Percentiles rank a stretch among this genome's conserved stretches.
phyloP scores from a whole-genome alignment of 352 stramenopile genomes.

The Blastocystis sp. region DNA sequence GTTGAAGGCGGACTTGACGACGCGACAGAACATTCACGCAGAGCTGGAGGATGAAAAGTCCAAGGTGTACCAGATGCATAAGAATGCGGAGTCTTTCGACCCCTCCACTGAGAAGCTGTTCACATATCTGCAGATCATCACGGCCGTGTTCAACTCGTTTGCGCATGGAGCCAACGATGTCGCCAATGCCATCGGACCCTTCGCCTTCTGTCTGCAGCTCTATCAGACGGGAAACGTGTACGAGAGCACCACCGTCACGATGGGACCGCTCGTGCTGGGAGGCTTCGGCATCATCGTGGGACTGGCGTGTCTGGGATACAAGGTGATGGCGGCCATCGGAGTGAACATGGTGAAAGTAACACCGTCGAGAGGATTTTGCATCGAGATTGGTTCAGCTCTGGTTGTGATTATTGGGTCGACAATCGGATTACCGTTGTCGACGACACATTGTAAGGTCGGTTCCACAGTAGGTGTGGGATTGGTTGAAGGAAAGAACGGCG shows the following conservation, averaged over 20 bases:
- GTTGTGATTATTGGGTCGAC: constrained; percentile 62
- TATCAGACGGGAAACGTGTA: constrained; percentile 11
- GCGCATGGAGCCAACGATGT: constrained; percentile 65
- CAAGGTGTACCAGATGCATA: constrained; percentile 61
- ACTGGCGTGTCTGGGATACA: constrained; percentile 61
- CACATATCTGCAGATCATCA: constrained; percentile 64
- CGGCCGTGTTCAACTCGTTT: constrained; percentile 64
- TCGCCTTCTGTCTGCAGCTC: constrained; percentile 59
- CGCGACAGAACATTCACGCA: constrained; percentile 58
- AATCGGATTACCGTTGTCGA: constrained; percentile 61
- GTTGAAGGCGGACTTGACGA: not conserved
- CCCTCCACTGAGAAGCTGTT: constrained; percentile 63
- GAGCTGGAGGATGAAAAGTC: constrained; percentile 57
- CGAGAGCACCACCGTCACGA: constrained; percentile 57
- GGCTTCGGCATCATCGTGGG: constrained; percentile 60
- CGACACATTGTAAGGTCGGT: constrained; percentile 64
- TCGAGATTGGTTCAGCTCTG: constrained; percentile 62
- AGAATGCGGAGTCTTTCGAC: constrained; percentile 62
- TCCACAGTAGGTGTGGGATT: constrained; percentile 62
- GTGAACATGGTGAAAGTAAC: constrained; percentile 63
- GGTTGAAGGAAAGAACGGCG: constrained; percentile 53
- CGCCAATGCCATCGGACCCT: constrained; percentile 63
- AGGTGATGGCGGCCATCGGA: constrained; percentile 64
- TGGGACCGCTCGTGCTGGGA: constrained; percentile 61
- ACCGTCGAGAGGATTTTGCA: constrained; percentile 63